Conservation (phyloP, 345 rosid species). For the Rhodamnia rubescens region DNA sequence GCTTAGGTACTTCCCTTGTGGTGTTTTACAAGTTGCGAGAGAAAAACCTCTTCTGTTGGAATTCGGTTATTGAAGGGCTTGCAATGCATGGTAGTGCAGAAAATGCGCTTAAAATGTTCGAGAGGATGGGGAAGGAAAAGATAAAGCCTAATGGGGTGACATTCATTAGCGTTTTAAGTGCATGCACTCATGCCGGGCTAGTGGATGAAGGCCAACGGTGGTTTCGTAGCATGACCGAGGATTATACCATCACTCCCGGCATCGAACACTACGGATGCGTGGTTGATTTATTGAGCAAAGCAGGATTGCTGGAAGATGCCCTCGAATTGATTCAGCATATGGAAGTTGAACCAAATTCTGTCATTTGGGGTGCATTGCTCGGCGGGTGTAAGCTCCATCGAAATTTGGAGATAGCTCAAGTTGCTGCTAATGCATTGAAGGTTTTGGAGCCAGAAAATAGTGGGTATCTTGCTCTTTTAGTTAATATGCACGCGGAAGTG, state of each 20-base stretch:
- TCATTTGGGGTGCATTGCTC: conserved; percentile 70
- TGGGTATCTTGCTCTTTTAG: conserved; percentile 41
- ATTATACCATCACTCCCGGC: conserved; percentile 31
- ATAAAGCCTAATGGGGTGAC: conserved; percentile 58
- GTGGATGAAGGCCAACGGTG: conserved; percentile 52
- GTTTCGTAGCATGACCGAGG: conserved; percentile 41
- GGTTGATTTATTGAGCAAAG: conserved; percentile 64
- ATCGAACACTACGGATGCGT: conserved; percentile 68
- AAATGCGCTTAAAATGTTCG: conserved; percentile 53
- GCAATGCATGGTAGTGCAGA: conserved; percentile 58
- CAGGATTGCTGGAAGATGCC: conserved; percentile 65
- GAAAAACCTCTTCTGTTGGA: conserved; percentile 81
- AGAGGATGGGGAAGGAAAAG: conserved; percentile 39
- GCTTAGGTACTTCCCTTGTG: conserved; percentile 43
- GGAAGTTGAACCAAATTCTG: conserved; percentile 46
- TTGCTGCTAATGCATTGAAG: conserved; percentile 39
- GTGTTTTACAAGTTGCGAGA: conserved; percentile 57
- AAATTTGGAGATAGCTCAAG: conserved; percentile 48
- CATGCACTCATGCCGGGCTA: conserved; percentile 76
- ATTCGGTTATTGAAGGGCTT: conserved; percentile 67
- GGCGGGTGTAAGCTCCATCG: conserved; percentile 57
- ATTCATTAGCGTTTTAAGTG: conserved; percentile 62
- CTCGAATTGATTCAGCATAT: conserved; percentile 36
- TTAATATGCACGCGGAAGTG: conserved; percentile 58
- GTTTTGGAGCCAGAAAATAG: conserved; percentile 55